Evolutionary conservation across 306 rosid genomes (phyloP), one percentile per base, ranked within the genome.

Genomic region (Cucumis cinereus): DNA sequence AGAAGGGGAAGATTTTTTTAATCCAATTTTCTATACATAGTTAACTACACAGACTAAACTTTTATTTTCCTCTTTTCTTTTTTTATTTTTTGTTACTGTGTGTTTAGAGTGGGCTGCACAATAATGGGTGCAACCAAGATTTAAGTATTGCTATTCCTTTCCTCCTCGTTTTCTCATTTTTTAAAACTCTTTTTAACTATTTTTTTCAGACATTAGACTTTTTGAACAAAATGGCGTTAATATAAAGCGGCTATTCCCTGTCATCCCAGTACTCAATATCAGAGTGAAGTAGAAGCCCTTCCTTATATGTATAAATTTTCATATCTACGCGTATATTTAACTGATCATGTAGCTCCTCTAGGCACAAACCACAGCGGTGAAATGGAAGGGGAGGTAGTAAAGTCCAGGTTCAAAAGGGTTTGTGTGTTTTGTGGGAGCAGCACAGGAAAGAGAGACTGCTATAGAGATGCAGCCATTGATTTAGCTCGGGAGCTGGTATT

Each of bases 381-480:
- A 47, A 85, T 83, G 91, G 91, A 87, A 72, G 84, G 60, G 17
- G 55, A 57, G 36, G 24, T 76, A 13, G 66, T 40, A 66, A 85
- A 77, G 36, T 88, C 91, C 28, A 84, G 77, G 43, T 88, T 88
- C 82, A 84, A 77, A 73, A 80, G 78, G 33, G 86, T 86, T 33
- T 88, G 91, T 74, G 91, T 88, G 26, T 85, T 86, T 58, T 86
- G 91, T 77, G 91, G 88, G 22, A 88, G 91, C 78, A 84, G 89
- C 62, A 35, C 83, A 58, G 91, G 91, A 23, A 86, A 84, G 81
- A 83, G 84, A 35, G 64, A 77, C 43, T 74, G 86, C 66, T 88
- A 88, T 66, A 56, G 81, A 71, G 88, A 82, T 53, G 91, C 91
- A 53, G 89, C 91, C 75, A 74, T 84, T 74, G 89, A 85, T 67